phyloP scores from a whole-genome alignment of 2,329 filamentous ascomycete species.

The Lachnellula arida region DNA sequence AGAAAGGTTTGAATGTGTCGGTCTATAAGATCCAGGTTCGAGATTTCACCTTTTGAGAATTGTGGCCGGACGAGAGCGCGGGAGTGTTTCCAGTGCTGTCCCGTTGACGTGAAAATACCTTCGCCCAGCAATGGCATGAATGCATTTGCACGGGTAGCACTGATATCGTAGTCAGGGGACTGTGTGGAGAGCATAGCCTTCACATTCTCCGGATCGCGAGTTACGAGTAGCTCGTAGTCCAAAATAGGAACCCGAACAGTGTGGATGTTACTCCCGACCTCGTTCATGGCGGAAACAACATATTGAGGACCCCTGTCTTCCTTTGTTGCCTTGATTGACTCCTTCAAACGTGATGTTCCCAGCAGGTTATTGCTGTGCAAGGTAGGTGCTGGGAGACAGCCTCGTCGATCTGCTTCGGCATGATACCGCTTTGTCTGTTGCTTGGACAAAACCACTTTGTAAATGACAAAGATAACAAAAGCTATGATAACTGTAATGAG shows the following conservation, averaged over 20 bases:
- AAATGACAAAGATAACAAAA: slow-evolving; percentile 15
- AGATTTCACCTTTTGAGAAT: slow-evolving; percentile 44
- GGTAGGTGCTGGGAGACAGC: slow-evolving; percentile 30
- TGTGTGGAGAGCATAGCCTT: slow-evolving; percentile 30
- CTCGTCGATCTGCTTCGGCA: slow-evolving; percentile 27
- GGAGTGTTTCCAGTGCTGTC: slow-evolving; percentile 34
- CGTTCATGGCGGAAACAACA: slow-evolving; percentile 31
- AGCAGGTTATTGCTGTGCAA: slow-evolving; percentile 32
- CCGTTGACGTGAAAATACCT: slow-evolving; percentile 22
- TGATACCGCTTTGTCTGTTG: slow-evolving; percentile 25
- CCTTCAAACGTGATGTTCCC: slow-evolving; percentile 30
- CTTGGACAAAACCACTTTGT: slow-evolving; percentile 25
- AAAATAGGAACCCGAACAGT: slow-evolving; percentile 34
- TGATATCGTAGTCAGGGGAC: slow-evolving; percentile 33
- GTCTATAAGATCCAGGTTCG: slow-evolving; percentile 46
- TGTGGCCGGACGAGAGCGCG: slow-evolving; percentile 45
- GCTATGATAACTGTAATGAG: neutral
- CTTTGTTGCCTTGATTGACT: slow-evolving; percentile 33
- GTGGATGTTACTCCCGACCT: slow-evolving; percentile 29
- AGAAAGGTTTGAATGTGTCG: slow-evolving; percentile 33
- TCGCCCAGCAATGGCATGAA: slow-evolving; percentile 28
- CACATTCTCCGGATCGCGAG: slow-evolving; percentile 34
- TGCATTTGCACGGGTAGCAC: slow-evolving; percentile 30
- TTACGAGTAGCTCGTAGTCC: slow-evolving; percentile 36
- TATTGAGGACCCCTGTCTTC: slow-evolving; percentile 34